phyloP scores from a whole-genome alignment of 306 rosid genomes.

The Inga laurina region DNA sequence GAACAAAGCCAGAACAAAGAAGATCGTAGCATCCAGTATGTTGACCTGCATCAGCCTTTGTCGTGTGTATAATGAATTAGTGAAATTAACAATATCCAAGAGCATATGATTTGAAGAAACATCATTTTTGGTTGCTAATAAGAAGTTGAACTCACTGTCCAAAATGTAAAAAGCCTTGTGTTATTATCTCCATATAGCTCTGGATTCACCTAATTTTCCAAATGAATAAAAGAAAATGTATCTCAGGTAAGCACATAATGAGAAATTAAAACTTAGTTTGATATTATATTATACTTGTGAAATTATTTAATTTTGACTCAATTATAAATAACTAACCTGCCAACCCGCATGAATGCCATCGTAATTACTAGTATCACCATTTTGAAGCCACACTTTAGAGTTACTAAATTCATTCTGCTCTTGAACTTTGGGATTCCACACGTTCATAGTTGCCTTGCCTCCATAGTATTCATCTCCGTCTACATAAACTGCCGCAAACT shows the following conservation, averaged over 20 bases:
- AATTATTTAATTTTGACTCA: too few species aligned
- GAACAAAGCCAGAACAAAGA: constrained; percentile 57
- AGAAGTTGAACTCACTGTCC: background rate
- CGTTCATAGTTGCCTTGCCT: constrained; percentile 58
- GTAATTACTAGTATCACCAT: constrained; percentile 49
- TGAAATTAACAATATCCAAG: background rate
- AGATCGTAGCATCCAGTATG: constrained; percentile 63
- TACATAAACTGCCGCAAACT: constrained; percentile 57
- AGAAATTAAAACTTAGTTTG: background rate
- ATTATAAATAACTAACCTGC: too few species aligned
- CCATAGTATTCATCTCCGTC: constrained; percentile 50
- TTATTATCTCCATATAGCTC: constrained; percentile 53
- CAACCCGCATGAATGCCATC: constrained; percentile 59
- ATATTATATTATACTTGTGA: too few species aligned
- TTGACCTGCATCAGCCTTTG: constrained; percentile 60
- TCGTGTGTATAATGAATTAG: constrained; percentile 7
- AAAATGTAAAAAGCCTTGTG: constrained; percentile 42
- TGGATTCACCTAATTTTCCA: constrained; percentile 47
- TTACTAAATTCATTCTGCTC: constrained; percentile 52
- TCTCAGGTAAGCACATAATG: background rate
- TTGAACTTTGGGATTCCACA: constrained; percentile 54
- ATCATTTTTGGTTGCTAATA: background rate
- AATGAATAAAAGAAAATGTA: constrained; percentile 24
- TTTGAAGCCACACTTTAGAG: constrained; percentile 55
- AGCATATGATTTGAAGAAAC: background rate